Conservation (phyloP, 192 early-diverging fungal genomes). For the Glomus cerebriforme region DNA sequence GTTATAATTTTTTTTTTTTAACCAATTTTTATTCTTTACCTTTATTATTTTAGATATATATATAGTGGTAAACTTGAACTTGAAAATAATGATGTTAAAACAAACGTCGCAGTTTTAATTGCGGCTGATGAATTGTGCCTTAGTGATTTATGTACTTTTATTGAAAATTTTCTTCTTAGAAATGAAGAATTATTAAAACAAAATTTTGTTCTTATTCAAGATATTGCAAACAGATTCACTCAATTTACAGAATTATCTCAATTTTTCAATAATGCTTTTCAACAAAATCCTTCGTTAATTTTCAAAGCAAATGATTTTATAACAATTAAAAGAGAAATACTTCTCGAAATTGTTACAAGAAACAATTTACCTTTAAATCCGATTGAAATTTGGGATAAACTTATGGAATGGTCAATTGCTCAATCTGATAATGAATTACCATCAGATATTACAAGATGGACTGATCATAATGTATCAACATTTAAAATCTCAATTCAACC, state of each 20-base stretch:
- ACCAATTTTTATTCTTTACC: background rate
- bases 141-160: background rate
- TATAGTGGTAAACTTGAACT: slow-evolving; percentile 10
- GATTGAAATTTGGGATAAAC: background rate
- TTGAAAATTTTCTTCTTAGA: background rate
- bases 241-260: background rate
- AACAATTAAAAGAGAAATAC: background rate
- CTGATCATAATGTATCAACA: background rate
- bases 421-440: background rate
- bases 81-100: background rate
- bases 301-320: background rate
- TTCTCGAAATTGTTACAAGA: background rate
- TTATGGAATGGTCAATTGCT: background rate
- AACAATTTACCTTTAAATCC: background rate
- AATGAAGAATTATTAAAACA: background rate
- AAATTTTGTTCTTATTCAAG: background rate
- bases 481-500: background rate
- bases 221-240: background rate
- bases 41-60: background rate
- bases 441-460: background rate
- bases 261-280: background rate
- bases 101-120: background rate
- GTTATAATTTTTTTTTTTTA: background rate
- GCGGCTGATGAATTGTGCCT: background rate
- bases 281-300: background rate